Conservation (phyloP, 768 basidiomycete genomes). For the Lactarius vividus region DNA sequence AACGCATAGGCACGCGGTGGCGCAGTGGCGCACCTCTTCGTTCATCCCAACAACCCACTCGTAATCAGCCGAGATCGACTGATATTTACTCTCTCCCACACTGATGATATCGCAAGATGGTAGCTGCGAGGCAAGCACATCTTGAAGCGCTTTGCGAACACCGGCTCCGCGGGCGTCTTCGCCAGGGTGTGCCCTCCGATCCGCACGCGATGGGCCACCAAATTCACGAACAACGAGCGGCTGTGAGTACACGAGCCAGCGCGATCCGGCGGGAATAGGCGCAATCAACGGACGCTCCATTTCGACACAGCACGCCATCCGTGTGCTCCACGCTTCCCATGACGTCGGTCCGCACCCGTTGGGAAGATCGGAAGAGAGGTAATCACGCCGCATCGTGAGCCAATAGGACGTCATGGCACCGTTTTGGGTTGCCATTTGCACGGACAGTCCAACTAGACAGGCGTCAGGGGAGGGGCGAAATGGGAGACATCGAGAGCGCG, state of each 20-base stretch:
- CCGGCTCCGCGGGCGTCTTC: not conserved
- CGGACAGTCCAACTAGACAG: constrained; percentile 18
- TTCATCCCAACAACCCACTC: constrained; percentile 23
- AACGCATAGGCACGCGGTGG: too few relatives aligned
- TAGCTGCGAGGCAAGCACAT: constrained; percentile 8
- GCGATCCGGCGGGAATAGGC: constrained; percentile 17
- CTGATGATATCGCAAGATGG: constrained; percentile 4
- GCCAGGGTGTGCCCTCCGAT: not conserved
- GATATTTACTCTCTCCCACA: constrained; percentile 20
- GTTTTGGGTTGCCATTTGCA: not conserved
- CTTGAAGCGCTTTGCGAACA: constrained; percentile 6
- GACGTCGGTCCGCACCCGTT: constrained; percentile 1
- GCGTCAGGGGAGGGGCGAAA: constrained; percentile 18
- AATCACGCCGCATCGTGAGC: constrained; percentile 16
- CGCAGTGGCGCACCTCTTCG: constrained; percentile 7
- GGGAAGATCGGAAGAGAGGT: constrained; percentile 3
- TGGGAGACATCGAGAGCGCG: constrained; percentile 15
- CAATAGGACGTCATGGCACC: constrained; percentile 6
- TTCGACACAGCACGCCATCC: constrained; percentile 14
- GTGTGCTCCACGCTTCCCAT: constrained; percentile 17
- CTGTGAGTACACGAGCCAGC: constrained; percentile 18
- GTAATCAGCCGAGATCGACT: constrained; percentile 22
- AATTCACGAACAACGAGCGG: constrained; percentile 16
- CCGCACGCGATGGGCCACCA: constrained; percentile 9
- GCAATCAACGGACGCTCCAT: constrained; percentile 6